Base-by-base conservation (phyloP, 805 yeast genomes). In the Starmerella floricola region DNA sequence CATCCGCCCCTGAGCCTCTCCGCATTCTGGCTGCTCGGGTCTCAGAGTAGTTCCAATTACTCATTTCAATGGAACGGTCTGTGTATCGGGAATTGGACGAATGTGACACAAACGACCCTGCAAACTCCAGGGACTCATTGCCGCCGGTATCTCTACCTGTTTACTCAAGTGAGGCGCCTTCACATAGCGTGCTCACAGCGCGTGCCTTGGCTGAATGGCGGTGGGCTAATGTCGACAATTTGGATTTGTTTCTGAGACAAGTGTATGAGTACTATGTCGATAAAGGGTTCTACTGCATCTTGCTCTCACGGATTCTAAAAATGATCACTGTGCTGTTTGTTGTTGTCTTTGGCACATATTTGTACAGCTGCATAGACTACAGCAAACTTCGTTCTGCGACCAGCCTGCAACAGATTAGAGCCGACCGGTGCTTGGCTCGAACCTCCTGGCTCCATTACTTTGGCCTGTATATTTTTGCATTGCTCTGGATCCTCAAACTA, bases 151-250 rank as follows among this genome's bases (percentile, higher is more conserved):
- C 15, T 5, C 30, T 40, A 19, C 43, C 43, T n/a, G 38, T 34
- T 2, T 40, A 19, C 17, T 30, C 31, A 16, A 17, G 34, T 8
- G 34, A 17, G 8, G 34, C 34, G 8, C 21, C 26, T 12, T 19
- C 43, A 5, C 26, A 21, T 8, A 18, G 21, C 1, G n/a, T 34
- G 37, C 55, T 76, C 21, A 73, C 76, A 38, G 74, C 82, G 1
- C 66, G 67, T 45, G 95, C 87, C 56, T 65, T 85, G 37, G 94
- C 97, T 0, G 65, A 82, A 15, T 91, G 96, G 85, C 71, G 84
- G 46, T 91, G 98, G 97, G 94, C 97, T 1, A 91, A 91, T 55
- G 84, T 91, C 19, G 84, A 82, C 51, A 91, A 91, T 59, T 69
- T 91, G 59, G 99, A 91, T 62, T 72, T 75, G 35, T 91, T 88